phyloP scores from a whole-genome alignment of 208 protist species.

The Trypanosoma melophagium region DNA sequence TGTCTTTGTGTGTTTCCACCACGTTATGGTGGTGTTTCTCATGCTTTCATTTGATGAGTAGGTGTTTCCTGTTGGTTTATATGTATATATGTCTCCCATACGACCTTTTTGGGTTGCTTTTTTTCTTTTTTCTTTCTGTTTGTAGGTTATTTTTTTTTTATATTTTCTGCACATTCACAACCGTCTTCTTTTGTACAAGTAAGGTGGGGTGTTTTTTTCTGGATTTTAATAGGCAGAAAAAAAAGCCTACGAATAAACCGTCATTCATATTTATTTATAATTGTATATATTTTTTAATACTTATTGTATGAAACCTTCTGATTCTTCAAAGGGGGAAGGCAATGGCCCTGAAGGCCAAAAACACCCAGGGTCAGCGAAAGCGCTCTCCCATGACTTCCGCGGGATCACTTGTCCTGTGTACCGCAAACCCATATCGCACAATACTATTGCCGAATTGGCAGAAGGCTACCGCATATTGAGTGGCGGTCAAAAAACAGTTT shows the following conservation, averaged over 20 bases:
- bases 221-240: not conserved
- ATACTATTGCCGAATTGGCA: conserved; percentile 98
- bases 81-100: conserved; percentile 7
- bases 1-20: too few relatives aligned
- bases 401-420: conserved; percentile 35
- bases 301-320: too few relatives aligned
- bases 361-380: too few relatives aligned
- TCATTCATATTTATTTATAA: not conserved
- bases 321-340: too few relatives aligned
- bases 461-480: conserved; percentile 99
- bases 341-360: too few relatives aligned
- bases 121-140: not conserved
- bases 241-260: not conserved
- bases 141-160: conserved; percentile 22
- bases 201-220: not conserved
- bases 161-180: conserved; percentile 8
- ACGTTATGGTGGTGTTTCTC: too few relatives aligned
- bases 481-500: conserved; percentile 85
- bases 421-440: conserved; percentile 83
- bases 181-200: not conserved
- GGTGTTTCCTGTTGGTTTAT: conserved; percentile 20
- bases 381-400: conserved; percentile 2
- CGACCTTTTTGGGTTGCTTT: not conserved
- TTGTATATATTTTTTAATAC: not conserved
- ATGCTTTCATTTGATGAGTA: too few relatives aligned